phyloP scores from a whole-genome alignment of 139 green algal species.

The Marvania coccoides region DNA sequence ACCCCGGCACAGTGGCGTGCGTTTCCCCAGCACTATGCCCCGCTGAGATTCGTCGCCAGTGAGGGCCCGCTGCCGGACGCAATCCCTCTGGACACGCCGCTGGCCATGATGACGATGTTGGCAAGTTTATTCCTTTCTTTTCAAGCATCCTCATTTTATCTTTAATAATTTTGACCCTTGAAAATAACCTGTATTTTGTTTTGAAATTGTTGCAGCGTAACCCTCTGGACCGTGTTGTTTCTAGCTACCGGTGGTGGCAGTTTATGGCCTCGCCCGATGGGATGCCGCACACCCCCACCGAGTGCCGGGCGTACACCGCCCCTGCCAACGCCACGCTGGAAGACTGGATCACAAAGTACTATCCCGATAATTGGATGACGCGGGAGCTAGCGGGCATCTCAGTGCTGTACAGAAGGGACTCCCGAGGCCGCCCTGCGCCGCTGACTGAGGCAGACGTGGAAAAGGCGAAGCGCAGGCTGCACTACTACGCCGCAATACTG shows the following conservation, averaged over 20 bases:
- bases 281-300: not conserved
- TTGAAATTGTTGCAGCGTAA: slow-evolving; percentile 13
- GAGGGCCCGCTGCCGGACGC: slow-evolving; percentile 10
- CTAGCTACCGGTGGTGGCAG: slow-evolving; percentile 22
- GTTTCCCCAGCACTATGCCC: slow-evolving; percentile 5
- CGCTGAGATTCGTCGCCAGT: slow-evolving; percentile 13
- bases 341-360: slow-evolving; percentile 1
- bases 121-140: too few species aligned
- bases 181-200: too few species aligned
- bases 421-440: not conserved
- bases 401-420: slow-evolving; percentile 3
- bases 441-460: slow-evolving; percentile 5
- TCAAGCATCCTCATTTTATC: too few species aligned
- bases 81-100: not conserved
- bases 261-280: slow-evolving; percentile 8
- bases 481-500: slow-evolving; percentile 4
- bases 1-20: slow-evolving; percentile 1
- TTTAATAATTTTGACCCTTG: too few species aligned
- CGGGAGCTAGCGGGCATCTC: slow-evolving; percentile 6
- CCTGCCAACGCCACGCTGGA: slow-evolving; percentile 16
- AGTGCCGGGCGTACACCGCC: slow-evolving; percentile 17
- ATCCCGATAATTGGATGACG: slow-evolving; percentile 19
- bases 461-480: slow-evolving; percentile 5
- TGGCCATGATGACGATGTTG: slow-evolving; percentile 9
- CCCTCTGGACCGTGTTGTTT: slow-evolving; percentile 9